Conservation (phyloP, 148 eudicot genomes). For the Fallopia convolvulus region DNA sequence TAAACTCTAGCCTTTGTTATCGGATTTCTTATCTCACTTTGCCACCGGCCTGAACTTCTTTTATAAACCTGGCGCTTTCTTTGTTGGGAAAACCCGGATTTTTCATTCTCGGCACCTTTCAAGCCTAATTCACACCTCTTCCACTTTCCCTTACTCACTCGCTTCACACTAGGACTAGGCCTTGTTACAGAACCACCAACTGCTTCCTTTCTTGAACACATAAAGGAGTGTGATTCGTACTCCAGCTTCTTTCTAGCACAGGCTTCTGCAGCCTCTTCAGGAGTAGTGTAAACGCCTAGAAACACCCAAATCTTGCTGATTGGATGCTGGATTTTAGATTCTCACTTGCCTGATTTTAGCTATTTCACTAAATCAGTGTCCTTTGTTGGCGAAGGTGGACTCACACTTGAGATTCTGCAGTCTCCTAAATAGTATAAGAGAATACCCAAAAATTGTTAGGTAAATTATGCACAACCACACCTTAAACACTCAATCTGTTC, state of each 20-base stretch:
- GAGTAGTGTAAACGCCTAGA: background rate
- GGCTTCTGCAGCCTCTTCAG: background rate
- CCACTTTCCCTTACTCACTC: background rate
- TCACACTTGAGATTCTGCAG: conserved; percentile 6
- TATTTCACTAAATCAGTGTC: background rate
- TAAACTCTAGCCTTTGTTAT: background rate
- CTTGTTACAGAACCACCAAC: background rate
- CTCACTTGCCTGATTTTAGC: background rate
- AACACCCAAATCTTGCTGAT: conserved; percentile 4
- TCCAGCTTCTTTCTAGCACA: background rate
- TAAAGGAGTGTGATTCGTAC: background rate
- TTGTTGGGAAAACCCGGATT: background rate
- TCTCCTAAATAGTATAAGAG: background rate
- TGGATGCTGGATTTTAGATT: conserved; percentile 1
- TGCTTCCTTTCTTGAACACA: background rate
- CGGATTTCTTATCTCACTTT: background rate
- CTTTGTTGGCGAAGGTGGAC: background rate
- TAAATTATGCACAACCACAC: background rate
- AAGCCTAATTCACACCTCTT: background rate
- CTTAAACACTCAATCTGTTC: too few relatives aligned
- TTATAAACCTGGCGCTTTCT: background rate
- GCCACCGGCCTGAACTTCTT: background rate
- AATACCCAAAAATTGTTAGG: background rate
- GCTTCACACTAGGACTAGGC: too few relatives aligned
- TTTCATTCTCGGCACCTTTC: background rate